phyloP scores from a whole-genome alignment of 768 basidiomycete species.

The Tylopilus cervinicoccineus region DNA sequence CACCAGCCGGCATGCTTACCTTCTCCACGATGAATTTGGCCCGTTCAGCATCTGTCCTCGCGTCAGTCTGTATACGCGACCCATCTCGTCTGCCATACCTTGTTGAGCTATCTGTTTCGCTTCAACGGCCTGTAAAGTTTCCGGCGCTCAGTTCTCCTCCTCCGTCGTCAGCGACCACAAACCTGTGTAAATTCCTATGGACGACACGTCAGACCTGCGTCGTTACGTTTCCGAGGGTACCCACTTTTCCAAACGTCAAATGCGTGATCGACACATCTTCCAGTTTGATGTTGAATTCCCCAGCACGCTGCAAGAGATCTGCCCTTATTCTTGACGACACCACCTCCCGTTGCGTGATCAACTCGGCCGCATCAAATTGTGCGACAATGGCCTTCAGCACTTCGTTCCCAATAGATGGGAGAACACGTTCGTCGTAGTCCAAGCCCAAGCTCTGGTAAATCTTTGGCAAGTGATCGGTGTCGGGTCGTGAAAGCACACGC shows the following conservation, averaged over 20 bases:
- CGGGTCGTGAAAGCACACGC: slow-evolving; percentile 92
- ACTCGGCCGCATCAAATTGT: slow-evolving; percentile 94
- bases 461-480: slow-evolving; percentile 79
- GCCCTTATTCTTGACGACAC: slow-evolving; percentile 91
- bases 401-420: slow-evolving; percentile 97
- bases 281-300: slow-evolving; percentile 91
- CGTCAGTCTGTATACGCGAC: slow-evolving; percentile 12
- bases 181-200: slow-evolving; percentile 80
- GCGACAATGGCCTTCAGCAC: slow-evolving; percentile 98
- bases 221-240: slow-evolving; percentile 9
- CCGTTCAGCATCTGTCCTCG: slow-evolving; percentile 81
- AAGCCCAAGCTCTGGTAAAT: slow-evolving; percentile 94
- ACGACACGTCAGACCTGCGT: slow-evolving; percentile 3
- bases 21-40: slow-evolving; percentile 99
- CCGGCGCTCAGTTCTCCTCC: background rate
- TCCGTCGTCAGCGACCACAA: slow-evolving; percentile 3
- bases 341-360: slow-evolving; percentile 97
- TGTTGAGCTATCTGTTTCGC: slow-evolving; percentile 99
- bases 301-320: slow-evolving; percentile 88
- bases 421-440: slow-evolving; percentile 97
- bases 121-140: slow-evolving; percentile 73
- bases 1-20: slow-evolving; percentile 39
- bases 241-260: slow-evolving; percentile 80
- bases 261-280: slow-evolving; percentile 98
- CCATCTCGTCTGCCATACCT: slow-evolving; percentile 44